Evolutionary conservation across 129 eudicot genomes (phyloP).

Genomic region (Mikania micrantha): DNA sequence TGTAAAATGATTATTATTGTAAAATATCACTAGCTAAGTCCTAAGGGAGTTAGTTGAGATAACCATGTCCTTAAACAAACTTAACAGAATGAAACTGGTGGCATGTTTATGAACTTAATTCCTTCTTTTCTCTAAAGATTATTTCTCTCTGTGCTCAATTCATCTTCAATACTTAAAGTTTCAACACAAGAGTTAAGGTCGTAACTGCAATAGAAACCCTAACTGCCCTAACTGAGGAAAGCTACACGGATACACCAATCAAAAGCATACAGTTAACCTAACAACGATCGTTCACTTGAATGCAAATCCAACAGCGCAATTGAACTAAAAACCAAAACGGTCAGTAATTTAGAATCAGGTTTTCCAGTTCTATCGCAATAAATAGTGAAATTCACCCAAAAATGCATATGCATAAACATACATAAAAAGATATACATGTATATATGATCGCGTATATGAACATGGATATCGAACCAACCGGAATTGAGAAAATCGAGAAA

Average conservation of each 20-base stretch:
- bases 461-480: constrained; percentile 29
- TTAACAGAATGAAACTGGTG: no score
- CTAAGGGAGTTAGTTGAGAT: no score
- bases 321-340: neutral
- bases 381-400: neutral
- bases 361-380: neutral
- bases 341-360: neutral
- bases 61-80: no score
- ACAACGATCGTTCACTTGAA: neutral
- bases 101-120: no score
- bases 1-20: no score
- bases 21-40: no score
- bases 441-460: constrained; percentile 1
- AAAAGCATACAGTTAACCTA: constrained; percentile 12
- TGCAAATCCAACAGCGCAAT: neutral
- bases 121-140: no score
- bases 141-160: no score
- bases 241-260: constrained; percentile 2
- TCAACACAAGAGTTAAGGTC: constrained; percentile 4
- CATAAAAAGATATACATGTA: neutral
- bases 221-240: neutral
- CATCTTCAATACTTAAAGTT: no score
- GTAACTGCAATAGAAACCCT: constrained; percentile 1
- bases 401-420: neutral
- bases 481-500: constrained; percentile 65